phyloP scores from a whole-genome alignment of 2,329 filamentous ascomycete species.

The Alternaria dauci region DNA sequence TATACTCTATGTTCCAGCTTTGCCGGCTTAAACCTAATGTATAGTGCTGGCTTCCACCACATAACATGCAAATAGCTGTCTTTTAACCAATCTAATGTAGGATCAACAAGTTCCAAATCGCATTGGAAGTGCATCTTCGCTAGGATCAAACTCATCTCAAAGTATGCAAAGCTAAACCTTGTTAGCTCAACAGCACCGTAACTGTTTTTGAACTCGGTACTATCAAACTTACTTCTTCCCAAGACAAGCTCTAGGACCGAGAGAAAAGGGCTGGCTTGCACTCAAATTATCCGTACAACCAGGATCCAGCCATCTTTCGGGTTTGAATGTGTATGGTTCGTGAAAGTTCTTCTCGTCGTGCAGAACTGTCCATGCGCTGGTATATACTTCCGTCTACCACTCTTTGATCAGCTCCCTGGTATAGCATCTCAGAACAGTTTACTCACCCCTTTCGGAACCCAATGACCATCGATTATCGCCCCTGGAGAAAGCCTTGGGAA shows the following conservation, averaged over 20 bases:
- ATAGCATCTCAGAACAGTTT: neutral
- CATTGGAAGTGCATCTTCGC: neutral
- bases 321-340: neutral
- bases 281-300: neutral
- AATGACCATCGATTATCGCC: neutral
- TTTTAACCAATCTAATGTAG: neutral
- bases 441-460: neutral
- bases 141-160: neutral
- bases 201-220: neutral
- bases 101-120: neutral
- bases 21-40: neutral
- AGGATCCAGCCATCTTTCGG: conserved; percentile 1
- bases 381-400: neutral
- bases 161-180: neutral
- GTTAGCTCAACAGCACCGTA: neutral
- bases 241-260: neutral
- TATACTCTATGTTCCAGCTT: neutral
- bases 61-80: neutral
- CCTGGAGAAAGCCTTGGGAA: conserved; percentile 1
- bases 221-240: conserved; percentile 1
- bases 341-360: neutral
- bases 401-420: neutral
- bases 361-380: neutral
- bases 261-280: conserved; percentile 1
- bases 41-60: conserved; percentile 4